Evolutionary conservation across 768 basidiomycete genomes (phyloP), one percentile per base, ranked within the genome.

Genomic region (Kwoniella sp.): DNA sequence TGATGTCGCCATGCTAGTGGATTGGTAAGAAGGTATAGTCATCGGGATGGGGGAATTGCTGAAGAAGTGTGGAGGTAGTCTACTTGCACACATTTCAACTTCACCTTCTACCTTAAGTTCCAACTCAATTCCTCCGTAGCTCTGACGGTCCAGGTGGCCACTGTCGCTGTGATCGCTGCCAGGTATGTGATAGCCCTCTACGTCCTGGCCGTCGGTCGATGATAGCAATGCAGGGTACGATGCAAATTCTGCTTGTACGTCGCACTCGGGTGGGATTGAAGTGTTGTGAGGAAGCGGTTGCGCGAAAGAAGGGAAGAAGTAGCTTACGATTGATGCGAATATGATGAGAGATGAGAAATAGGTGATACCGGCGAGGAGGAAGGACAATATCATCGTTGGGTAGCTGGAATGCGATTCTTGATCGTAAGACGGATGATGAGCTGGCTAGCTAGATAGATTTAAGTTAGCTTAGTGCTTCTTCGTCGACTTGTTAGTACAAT

Each of bases 321-420:
- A 48, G 27, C 19, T 56, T 7, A 25, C 10, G 25, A 56, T 22
- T 19, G 25, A 40, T 44, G 40, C 10, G 19, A 44, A 19, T 15
- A 48, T 27, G 29, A 53, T n/a, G 27, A 53, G 52, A 29, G 52
- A 55, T 55, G 37, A n/a, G 26, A 50, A 25, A 46, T 58, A 24
- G 19, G 47, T 33, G 2, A 24, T 49, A 9, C 19, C 29, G 15
- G 24, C 24, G 24, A 21, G 50, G 10, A 12, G 21, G 2, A 22
- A 46, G 19, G 17, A 44, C 8, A 44, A 44, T 19, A 44, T 44
- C 10, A 19, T 19, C 10, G 40, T 19, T 44, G 40, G 40, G 4
- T 44, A 19, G 40, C 17, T 6, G 17, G 8, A 9, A 33, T 13
- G 33, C 7, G 33, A 13, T 33, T 44, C 33, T 6, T 33, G 13